Evolutionary conservation across 495 filamentous ascomycete genomes (phyloP), one percentile per base, ranked within the genome.

Genomic region (Penicillium arizonense): DNA sequence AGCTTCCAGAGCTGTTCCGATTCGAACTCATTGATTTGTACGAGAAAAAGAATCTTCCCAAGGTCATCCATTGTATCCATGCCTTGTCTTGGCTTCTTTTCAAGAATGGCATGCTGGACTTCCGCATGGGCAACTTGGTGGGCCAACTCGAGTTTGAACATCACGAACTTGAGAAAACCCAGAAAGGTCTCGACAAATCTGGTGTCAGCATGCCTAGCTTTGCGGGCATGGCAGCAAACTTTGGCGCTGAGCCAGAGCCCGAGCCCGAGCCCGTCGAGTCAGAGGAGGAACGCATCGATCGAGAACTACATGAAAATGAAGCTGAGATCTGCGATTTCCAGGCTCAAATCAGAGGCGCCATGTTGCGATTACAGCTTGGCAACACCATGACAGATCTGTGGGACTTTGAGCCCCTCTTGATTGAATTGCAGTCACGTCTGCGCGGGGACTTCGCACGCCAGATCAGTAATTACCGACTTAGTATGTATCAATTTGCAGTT

Each of bases 21-120:
- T 99, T 99, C 70, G 95, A 99, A 70, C 80, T 97, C 8, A 96
- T 96, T 34, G 95, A 99, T 65, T 73, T 99, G 32, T 99, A 99
- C 75, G 96, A 99, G 68, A 99, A 97, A 76, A 99, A 99, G 71
- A 99, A 99, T 61, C 92, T 97, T 5, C 95, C 95, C 0, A 99
- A 96, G 71, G 95, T 97, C 61, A 97, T 99, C 54, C 94, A 99
- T 71, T 97, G 95, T 69, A 91, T 99, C 52, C 95, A 99, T 66
- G 95, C 95, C 2, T 72, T 97, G 12, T 96, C 92, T 59, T 99
- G 93, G 90, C 75, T 97, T 35, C 81, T 99, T 6, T 97, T 88
- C 72, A 85, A 95, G 42, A 96, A 96, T 64, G 92, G 92, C 1
- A 88, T 99, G 40, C 85, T 97, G 23, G 87, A 90, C 58, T 97